Base-by-base conservation (phyloP, 2,329 filamentous ascomycete species). In the Ceratocystiopsis brevicomis region DNA sequence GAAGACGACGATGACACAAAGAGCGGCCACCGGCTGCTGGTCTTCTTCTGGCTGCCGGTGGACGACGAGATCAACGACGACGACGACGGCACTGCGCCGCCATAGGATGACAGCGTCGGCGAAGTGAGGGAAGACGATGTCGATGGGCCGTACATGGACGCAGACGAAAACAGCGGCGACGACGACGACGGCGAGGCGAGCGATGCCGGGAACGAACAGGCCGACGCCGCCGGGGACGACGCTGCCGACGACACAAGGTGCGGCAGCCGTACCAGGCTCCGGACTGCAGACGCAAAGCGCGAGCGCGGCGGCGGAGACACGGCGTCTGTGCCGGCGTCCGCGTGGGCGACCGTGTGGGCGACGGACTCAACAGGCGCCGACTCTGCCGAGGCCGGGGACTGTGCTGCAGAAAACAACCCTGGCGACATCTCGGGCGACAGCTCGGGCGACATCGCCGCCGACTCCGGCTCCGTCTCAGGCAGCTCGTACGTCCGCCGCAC, bases 401-500 rank as follows among this genome's bases (percentile, higher is more conserved):
- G 10, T 11, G 25, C 25, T 11, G 25, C 25, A 8, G 25, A 30
- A 11, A 30, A 30, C 25, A 9, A 30, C 25, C 5, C 4, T 9
- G 25, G 25, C 25, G 25, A 30, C 25, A 30, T 30, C 25, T 30
- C 25, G 25, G 25, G 25, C 8, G 25, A 30, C 10, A 11, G 6
- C 25, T 30, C 25, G 25, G 25, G 25, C 8, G 25, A 30, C 10
- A 11, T 2, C 8, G 25, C 6, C 8, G 25, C 25, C 25, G 25
- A 30, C 10, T 30, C 25, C 25, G 25, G 6, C 50, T 47, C 16
- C 45, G 68, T 30, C 50, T 47, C 16, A 45, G 68, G 69, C 9
- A 75, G 57, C 52, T 75, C 68, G 50, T 71, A 69, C 45, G 74
- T 69, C 39, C 67, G 65, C 36, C 68, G 64, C 38, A 74, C 63